Conservation (phyloP, 2,329 filamentous ascomycete species). For the Colletotrichum musae region DNA sequence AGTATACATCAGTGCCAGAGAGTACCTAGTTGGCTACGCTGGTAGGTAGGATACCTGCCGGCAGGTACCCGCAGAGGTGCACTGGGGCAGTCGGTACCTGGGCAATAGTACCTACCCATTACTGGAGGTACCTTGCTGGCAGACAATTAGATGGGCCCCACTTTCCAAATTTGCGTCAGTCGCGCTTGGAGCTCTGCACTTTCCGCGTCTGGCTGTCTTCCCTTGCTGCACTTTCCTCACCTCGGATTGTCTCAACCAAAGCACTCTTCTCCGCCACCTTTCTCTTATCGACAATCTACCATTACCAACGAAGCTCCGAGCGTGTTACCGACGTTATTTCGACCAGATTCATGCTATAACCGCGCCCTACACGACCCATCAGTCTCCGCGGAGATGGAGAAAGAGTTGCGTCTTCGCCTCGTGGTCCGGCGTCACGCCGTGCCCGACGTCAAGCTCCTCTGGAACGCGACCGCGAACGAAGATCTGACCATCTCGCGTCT, state of each 20-base stretch:
- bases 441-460: constrained; percentile 80
- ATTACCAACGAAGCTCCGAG: no score
- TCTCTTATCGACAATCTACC: no score
- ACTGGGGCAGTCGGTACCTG: no score
- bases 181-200: constrained; percentile 34
- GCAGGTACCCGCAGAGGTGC: no score
- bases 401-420: constrained; percentile 79
- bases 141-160: constrained; percentile 15
- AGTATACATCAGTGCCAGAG: no score
- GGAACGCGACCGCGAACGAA: constrained; percentile 71
- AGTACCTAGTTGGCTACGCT: no score
- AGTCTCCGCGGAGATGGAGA: constrained; percentile 43
- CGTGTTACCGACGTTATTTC: no score
- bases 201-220: constrained; percentile 25
- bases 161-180: constrained; percentile 38
- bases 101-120: neutral
- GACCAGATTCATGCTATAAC: neutral
- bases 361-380: neutral
- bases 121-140: neutral
- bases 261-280: neutral
- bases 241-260: neutral
- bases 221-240: constrained; percentile 3
- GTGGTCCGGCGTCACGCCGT: constrained; percentile 80
- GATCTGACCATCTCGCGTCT: constrained; percentile 82
- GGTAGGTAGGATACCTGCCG: no score